Conservation (phyloP, 352 stramenopile species). For the Globisporangium lucens region DNA sequence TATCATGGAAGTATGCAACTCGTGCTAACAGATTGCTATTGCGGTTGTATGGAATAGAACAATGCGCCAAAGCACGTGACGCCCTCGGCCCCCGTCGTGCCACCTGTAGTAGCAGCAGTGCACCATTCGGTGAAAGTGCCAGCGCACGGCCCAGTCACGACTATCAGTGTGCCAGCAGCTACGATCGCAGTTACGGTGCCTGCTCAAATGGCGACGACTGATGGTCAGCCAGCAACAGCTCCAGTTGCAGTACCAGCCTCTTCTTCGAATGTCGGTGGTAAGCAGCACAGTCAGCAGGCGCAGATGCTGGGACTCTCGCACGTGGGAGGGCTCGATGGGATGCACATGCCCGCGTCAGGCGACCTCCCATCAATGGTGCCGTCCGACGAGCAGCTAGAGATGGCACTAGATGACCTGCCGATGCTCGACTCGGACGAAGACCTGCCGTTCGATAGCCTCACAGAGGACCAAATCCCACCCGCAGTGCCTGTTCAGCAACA, state of each 20-base stretch:
- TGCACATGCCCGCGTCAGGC: conserved; percentile 13
- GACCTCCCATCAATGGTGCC: conserved; percentile 36
- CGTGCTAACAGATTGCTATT: not conserved
- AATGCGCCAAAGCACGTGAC: conserved; percentile 25
- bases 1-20: not conserved
- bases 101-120: conserved; percentile 8
- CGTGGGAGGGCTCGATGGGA: not conserved
- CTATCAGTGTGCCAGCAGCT: not conserved
- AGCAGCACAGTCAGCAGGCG: not conserved
- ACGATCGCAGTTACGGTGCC: not conserved
- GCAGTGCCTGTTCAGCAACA: not conserved
- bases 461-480: conserved; percentile 14
- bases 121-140: not conserved
- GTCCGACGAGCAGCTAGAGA: conserved; percentile 71
- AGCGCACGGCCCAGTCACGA: not conserved
- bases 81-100: conserved; percentile 2
- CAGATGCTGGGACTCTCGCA: not conserved
- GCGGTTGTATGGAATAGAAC: conserved; percentile 9
- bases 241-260: not conserved
- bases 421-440: conserved; percentile 72
- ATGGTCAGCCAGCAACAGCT: not conserved
- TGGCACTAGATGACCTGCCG: conserved; percentile 64
- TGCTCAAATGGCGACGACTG: conserved; percentile 14
- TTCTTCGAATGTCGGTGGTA: not conserved
- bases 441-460: conserved; percentile 34